Conservation (phyloP, 2,329 filamentous ascomycete genomes). For the Fusarium agapanthi region DNA sequence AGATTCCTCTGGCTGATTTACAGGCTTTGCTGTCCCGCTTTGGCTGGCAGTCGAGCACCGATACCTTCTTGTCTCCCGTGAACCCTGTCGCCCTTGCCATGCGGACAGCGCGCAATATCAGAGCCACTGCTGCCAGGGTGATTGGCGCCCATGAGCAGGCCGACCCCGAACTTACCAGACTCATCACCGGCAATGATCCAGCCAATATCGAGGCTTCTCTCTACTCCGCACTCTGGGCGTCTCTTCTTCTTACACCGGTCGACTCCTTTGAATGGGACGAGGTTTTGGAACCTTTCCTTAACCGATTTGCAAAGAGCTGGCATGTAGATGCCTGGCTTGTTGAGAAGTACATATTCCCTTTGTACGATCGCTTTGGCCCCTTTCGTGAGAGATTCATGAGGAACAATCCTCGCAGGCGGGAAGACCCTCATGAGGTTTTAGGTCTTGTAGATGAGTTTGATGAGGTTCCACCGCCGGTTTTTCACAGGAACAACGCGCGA, state of each 20-base stretch:
- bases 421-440: constrained; percentile 45
- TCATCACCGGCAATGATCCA: constrained; percentile 46
- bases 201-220: constrained; percentile 65
- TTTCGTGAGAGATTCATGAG: constrained; percentile 41
- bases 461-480: constrained; percentile 49
- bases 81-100: constrained; percentile 73
- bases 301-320: constrained; percentile 50
- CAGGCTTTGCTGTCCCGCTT: constrained; percentile 64
- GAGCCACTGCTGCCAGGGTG: constrained; percentile 65
- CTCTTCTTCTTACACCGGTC: constrained; percentile 62
- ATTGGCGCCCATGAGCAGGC: constrained; percentile 42
- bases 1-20: constrained; percentile 70
- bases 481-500: constrained; percentile 41
- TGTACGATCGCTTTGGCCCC: constrained; percentile 60
- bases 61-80: constrained; percentile 70
- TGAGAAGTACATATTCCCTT: constrained; percentile 69
- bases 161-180: constrained; percentile 45
- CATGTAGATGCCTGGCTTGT: constrained; percentile 77
- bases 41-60: constrained; percentile 53
- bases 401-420: constrained; percentile 40
- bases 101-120: constrained; percentile 80
- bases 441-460: constrained; percentile 56
- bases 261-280: constrained; percentile 64
- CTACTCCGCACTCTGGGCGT: constrained; percentile 80
- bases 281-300: constrained; percentile 70